A percentile compares a stretch with the other conserved stretches of the same genome.
phyloP scores from a whole-genome alignment of 768 basidiomycete species.

The Myochromella boudieri region DNA sequence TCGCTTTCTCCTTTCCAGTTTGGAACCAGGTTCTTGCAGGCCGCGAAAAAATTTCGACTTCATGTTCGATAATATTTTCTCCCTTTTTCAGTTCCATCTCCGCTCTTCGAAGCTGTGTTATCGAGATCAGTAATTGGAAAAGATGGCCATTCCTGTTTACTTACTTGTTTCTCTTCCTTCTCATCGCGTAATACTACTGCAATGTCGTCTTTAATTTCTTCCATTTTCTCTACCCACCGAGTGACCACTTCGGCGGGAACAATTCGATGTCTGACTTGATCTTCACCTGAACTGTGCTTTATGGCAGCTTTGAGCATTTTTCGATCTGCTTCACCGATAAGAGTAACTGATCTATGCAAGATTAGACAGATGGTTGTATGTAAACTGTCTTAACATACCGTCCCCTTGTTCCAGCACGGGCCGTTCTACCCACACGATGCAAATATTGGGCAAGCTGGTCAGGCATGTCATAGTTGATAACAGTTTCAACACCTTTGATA shows the following conservation, averaged over 20 bases:
- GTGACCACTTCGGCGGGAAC: conserved; percentile 74
- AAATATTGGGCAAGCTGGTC: conserved; percentile 89
- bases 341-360: conserved; percentile 75
- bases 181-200: conserved; percentile 83
- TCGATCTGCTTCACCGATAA: conserved; percentile 94
- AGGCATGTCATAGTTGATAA: conserved; percentile 99
- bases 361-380: conserved; percentile 3
- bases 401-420: conserved; percentile 90
- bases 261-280: conserved; percentile 87
- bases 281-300: conserved; percentile 77
- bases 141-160: conserved; percentile 16
- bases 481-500: conserved; percentile 96
- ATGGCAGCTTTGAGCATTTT: conserved; percentile 96
- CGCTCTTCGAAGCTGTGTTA: conserved; percentile 70
- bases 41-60: conserved; percentile 87
- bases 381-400: conserved; percentile 53
- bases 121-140: conserved; percentile 9
- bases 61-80: conserved; percentile 92
- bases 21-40: conserved; percentile 99
- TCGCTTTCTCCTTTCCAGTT: conserved; percentile 75
- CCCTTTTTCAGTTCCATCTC: conserved; percentile 97
- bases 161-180: conserved; percentile 90
- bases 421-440: conserved; percentile 96
- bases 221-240: conserved; percentile 70
- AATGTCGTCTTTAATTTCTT: conserved; percentile 74